Evolutionary conservation across 225 moss, liverwort and hornwort genomes (phyloP).

Genomic region (Straminergon stramineum): DNA sequence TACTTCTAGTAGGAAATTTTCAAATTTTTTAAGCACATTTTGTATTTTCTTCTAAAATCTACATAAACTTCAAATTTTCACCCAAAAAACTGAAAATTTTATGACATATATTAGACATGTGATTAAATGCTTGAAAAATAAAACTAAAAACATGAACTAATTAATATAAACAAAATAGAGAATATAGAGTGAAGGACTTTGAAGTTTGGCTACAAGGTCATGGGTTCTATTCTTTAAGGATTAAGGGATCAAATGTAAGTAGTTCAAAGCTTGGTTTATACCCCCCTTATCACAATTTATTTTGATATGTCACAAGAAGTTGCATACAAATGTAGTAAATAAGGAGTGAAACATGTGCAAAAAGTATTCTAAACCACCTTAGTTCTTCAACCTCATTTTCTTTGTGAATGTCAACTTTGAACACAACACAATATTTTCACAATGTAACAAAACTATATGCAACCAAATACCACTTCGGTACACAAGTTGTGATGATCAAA

Average conservation of each 20-base stretch:
- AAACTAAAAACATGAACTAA: too few relatives aligned
- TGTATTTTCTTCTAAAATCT: too few relatives aligned
- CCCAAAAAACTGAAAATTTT: too few relatives aligned
- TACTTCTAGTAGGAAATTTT: too few relatives aligned
- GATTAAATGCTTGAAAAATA: too few relatives aligned
- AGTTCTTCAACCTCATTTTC: too few relatives aligned
- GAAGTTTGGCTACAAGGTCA: too few relatives aligned
- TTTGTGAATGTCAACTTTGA: not conserved
- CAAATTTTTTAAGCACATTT: too few relatives aligned
- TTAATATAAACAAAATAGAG: not conserved
- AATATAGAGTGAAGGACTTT: not conserved
- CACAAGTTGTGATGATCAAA: not conserved
- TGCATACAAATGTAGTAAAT: not conserved
- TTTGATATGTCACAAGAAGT: not conserved
- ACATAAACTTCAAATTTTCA: too few relatives aligned
- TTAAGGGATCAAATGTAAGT: not conserved
- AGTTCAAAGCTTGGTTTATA: not conserved
- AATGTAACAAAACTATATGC: not conserved
- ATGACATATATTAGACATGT: too few relatives aligned
- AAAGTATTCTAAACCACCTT: not conserved
- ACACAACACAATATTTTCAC: not conserved
- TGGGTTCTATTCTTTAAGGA: not conserved
- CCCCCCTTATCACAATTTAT: not conserved
- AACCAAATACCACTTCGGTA: not conserved
- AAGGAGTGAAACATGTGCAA: not conserved